Evolutionary conservation across 345 rosid genomes (phyloP).

Genomic region (Bruguiera parviflora): DNA sequence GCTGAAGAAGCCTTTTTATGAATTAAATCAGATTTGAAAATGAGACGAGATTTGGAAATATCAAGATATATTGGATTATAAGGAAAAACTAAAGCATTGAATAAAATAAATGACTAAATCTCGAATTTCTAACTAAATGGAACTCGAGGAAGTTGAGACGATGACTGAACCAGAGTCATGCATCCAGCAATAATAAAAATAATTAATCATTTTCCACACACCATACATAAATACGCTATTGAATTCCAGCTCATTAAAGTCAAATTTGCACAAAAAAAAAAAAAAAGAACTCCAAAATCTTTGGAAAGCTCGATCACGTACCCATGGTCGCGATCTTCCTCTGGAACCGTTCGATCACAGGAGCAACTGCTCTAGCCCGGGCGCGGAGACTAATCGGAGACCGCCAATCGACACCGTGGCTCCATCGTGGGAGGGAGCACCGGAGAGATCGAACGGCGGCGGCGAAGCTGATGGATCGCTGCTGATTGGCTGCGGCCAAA

Average conservation of each 20-base stretch:
- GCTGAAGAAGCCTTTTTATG: no score
- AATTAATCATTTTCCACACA: no score
- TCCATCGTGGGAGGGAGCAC: constrained; percentile 59
- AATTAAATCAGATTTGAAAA: not conserved
- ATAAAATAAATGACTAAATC: not conserved
- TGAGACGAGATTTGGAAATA: not conserved
- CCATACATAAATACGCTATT: no score
- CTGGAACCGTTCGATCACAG: constrained; percentile 58
- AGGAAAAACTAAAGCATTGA: not conserved
- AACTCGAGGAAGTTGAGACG: not conserved
- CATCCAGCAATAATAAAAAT: not conserved
- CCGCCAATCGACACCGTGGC: constrained; percentile 66
- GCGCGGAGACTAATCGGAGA: constrained; percentile 56
- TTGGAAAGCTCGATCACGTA: constrained; percentile 22
- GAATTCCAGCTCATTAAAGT: no score
- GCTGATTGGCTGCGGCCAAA: constrained; percentile 20
- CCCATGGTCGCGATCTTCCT: constrained; percentile 81
- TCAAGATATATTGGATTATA: no score
- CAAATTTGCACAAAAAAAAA: no score
- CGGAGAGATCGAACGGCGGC: constrained; percentile 49
- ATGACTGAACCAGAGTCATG: not conserved
- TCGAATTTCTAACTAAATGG: not conserved
- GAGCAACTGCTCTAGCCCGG: constrained; percentile 61
- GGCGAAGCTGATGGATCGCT: constrained; percentile 48
- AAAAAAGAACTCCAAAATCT: not conserved